A percentile compares a stretch with the other conserved stretches of the same genome.
These are phyloP conservation scores for Lentinula boryana DNA, from an alignment of 768 basidiomycete species.

Conservation along the genomic window DNA sequence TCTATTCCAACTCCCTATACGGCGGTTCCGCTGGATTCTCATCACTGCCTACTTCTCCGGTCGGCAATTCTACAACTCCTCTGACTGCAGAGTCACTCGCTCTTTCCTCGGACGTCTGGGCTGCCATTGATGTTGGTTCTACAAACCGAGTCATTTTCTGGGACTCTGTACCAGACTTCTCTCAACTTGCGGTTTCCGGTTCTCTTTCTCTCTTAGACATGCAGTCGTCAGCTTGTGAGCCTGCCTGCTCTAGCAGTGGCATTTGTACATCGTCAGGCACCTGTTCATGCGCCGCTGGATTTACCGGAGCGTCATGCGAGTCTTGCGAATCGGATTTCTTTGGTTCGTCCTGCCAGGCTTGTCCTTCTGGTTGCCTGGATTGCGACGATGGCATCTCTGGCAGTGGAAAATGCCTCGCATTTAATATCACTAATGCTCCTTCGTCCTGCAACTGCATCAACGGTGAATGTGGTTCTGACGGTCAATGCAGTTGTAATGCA, in stretches of 20 bases:
- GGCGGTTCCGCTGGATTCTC: conserved; percentile 60
- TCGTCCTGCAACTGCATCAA: conserved; percentile 79
- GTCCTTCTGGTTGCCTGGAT: conserved; percentile 58
- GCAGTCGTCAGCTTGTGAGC: conserved; percentile 69
- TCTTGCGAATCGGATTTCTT: conserved; percentile 71
- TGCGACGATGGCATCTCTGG: conserved; percentile 83
- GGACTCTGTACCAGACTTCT: conserved; percentile 72
- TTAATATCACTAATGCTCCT: conserved; percentile 43
- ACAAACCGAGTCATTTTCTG: conserved; percentile 64
- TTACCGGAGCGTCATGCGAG: conserved; percentile 77
- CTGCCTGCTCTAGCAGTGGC: conserved; percentile 68
- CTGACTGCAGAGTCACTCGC: conserved; percentile 57
- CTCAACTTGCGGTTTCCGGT: conserved; percentile 54
- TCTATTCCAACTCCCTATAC: conserved; percentile 60
- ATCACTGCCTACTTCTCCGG: conserved; percentile 44
- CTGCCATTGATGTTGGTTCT: conserved; percentile 50
- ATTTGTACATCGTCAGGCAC: conserved; percentile 65
- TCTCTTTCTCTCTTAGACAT: conserved; percentile 62
- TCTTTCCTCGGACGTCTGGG: conserved; percentile 66
- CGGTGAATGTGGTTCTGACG: conserved; percentile 62
- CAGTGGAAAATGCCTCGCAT: conserved; percentile 61
- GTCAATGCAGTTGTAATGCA: conserved; percentile 69
- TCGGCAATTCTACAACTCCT: conserved; percentile 41
- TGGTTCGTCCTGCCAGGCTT: conserved; percentile 64
- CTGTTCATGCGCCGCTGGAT: conserved; percentile 70